A percentile compares a stretch with the other conserved stretches of the same genome.
These are phyloP conservation scores for Ilyonectria destructans DNA, from an alignment of 2,329 filamentous ascomycete species.

Conservation along the genomic window DNA sequence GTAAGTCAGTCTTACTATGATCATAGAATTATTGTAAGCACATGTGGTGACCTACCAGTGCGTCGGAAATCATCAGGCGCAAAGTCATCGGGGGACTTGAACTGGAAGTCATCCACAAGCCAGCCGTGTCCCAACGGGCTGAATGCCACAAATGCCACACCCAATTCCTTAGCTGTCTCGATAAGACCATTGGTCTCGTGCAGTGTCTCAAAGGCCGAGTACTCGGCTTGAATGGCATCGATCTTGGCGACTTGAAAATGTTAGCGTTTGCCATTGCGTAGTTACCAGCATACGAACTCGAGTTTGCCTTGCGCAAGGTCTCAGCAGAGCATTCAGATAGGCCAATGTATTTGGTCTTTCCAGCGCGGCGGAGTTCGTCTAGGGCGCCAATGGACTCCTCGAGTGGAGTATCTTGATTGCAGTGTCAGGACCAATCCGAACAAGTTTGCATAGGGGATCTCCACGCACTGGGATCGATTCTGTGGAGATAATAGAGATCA, in stretches of 20 bases:
- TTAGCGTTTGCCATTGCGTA: neutral
- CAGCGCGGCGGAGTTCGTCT: conserved; percentile 61
- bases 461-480: conserved; percentile 61
- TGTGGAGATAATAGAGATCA: conserved; percentile 62
- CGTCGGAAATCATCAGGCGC: conserved; percentile 59
- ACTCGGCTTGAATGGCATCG: conserved; percentile 64
- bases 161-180: conserved; percentile 59
- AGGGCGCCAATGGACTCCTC: conserved; percentile 65
- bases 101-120: conserved; percentile 62
- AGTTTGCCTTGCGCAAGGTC: conserved; percentile 62
- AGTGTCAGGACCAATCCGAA: neutral
- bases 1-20: neutral
- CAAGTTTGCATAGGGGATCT: neutral
- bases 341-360: conserved; percentile 66
- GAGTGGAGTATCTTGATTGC: conserved; percentile 57
- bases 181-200: conserved; percentile 60
- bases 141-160: conserved; percentile 62
- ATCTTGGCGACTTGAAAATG: conserved; percentile 61
- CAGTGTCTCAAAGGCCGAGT: conserved; percentile 61
- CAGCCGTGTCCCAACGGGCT: conserved; percentile 65
- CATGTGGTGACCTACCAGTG: conserved; percentile 47
- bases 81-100: conserved; percentile 64
- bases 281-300: conserved; percentile 52
- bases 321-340: conserved; percentile 64
- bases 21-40: neutral